These are phyloP conservation scores for Urochloa ruziziensis DNA, from an alignment of 176 grass and related monocot species.

Conservation along the genomic window DNA sequence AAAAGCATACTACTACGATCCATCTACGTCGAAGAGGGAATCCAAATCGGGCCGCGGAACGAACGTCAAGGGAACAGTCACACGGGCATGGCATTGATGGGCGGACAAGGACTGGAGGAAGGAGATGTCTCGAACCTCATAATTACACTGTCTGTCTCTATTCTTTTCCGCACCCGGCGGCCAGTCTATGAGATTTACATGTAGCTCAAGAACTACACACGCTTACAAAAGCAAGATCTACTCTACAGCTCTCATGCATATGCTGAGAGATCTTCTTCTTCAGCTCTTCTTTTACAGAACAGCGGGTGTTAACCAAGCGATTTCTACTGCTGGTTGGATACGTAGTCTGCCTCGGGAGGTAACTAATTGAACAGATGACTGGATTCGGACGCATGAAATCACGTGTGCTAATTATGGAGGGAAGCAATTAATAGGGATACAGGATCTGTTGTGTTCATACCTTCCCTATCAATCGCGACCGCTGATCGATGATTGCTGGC, in stretches of 20 bases:
- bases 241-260: neutral
- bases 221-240: neutral
- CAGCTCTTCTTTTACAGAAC: neutral
- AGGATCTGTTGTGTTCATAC: constrained; percentile 13
- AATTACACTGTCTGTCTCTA: constrained; percentile 3
- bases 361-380: neutral
- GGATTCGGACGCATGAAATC: constrained; percentile 32
- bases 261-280: neutral
- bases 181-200: neutral
- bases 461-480: constrained; percentile 10
- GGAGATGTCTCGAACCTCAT: constrained; percentile 35
- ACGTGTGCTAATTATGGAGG: neutral
- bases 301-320: too few species aligned
- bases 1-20: neutral
- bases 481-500: constrained; percentile 11
- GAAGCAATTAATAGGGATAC: neutral
- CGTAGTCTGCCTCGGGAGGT: neutral
- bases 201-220: neutral
- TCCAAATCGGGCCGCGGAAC: constrained; percentile 7
- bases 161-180: neutral
- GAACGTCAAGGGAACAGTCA: constrained; percentile 33
- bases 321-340: neutral
- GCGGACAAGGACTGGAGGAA: constrained; percentile 27
- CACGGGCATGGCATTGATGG: constrained; percentile 41
- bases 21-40: constrained; percentile 21